These are phyloP conservation scores for Xylaria sp. DNA, from an alignment of 2,329 filamentous ascomycete genomes.

Conservation along the genomic window DNA sequence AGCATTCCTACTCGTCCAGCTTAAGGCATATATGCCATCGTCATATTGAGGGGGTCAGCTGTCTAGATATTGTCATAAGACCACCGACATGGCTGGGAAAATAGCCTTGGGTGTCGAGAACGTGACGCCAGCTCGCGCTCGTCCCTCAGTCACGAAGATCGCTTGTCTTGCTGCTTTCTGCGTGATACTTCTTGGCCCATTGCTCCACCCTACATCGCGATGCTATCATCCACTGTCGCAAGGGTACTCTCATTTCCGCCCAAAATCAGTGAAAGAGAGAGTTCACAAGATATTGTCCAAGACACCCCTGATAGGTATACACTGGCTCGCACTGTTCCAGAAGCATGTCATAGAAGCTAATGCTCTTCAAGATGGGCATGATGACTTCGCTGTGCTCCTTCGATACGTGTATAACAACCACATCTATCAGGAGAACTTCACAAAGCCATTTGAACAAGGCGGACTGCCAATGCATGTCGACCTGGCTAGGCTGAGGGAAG, in stretches of 20 bases:
- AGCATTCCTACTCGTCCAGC: no score
- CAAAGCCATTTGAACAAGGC: conserved; percentile 72
- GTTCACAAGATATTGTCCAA: conserved; percentile 49
- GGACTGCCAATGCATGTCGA: conserved; percentile 74
- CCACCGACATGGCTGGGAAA: conserved; percentile 17
- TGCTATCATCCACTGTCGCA: conserved; percentile 28
- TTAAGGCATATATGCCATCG: neutral
- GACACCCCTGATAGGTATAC: conserved; percentile 54
- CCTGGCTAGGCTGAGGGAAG: conserved; percentile 71
- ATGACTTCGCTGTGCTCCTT: conserved; percentile 80
- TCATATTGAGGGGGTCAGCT: neutral
- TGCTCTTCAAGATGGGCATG: conserved; percentile 72
- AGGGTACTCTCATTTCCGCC: conserved; percentile 30
- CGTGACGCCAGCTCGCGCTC: conserved; percentile 11
- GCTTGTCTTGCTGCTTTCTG: conserved; percentile 23
- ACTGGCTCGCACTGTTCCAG: neutral
- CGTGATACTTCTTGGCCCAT: conserved; percentile 29
- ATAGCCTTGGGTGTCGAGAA: neutral
- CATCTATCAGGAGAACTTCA: conserved; percentile 76
- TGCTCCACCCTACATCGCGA: conserved; percentile 29
- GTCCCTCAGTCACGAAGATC: conserved; percentile 20
- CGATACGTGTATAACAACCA: conserved; percentile 71
- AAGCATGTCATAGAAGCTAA: conserved; percentile 4
- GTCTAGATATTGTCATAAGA: no score
- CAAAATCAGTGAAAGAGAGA: conserved; percentile 46